phyloP scores from a whole-genome alignment of 345 rosid genomes.

The Hypericum androsaemum region DNA sequence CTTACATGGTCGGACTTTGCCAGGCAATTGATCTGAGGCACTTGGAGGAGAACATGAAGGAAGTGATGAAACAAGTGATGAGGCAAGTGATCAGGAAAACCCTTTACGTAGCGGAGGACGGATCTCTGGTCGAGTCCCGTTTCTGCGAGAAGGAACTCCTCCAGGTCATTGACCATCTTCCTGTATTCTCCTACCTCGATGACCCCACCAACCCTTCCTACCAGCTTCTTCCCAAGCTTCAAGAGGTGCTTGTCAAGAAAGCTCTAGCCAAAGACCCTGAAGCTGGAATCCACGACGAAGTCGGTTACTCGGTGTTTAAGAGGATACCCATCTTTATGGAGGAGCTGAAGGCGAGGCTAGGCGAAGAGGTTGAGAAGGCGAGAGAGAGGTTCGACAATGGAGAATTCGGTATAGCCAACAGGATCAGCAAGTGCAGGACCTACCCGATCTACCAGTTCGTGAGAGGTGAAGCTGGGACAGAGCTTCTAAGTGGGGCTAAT shows the following conservation, averaged over 20 bases:
- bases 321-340: slow-evolving; percentile 29
- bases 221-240: slow-evolving; percentile 28
- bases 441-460: slow-evolving; percentile 36
- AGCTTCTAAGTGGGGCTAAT: slow-evolving; percentile 37
- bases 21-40: slow-evolving; percentile 44
- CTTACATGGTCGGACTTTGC: slow-evolving; percentile 41
- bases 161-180: slow-evolving; percentile 32
- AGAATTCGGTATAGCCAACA: slow-evolving; percentile 16
- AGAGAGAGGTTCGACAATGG: slow-evolving; percentile 24
- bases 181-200: slow-evolving; percentile 36
- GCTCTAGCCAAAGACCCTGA: slow-evolving; percentile 17
- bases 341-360: slow-evolving; percentile 29
- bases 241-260: slow-evolving; percentile 25
- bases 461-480: slow-evolving; percentile 31
- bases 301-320: slow-evolving; percentile 26
- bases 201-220: slow-evolving; percentile 37
- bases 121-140: slow-evolving; percentile 32
- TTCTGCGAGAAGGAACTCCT: slow-evolving; percentile 38
- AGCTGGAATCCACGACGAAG: slow-evolving; percentile 11
- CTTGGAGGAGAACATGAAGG: slow-evolving; percentile 41
- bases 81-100: slow-evolving; percentile 26
- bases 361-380: slow-evolving; percentile 29
- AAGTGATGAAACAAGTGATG: slow-evolving; percentile 22
- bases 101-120: slow-evolving; percentile 33
- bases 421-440: slow-evolving; percentile 37